Evolutionary conservation across 2,329 filamentous ascomycete genomes (phyloP), one percentile per base, ranked within the genome.

Genomic region (Colletotrichum sp.): DNA sequence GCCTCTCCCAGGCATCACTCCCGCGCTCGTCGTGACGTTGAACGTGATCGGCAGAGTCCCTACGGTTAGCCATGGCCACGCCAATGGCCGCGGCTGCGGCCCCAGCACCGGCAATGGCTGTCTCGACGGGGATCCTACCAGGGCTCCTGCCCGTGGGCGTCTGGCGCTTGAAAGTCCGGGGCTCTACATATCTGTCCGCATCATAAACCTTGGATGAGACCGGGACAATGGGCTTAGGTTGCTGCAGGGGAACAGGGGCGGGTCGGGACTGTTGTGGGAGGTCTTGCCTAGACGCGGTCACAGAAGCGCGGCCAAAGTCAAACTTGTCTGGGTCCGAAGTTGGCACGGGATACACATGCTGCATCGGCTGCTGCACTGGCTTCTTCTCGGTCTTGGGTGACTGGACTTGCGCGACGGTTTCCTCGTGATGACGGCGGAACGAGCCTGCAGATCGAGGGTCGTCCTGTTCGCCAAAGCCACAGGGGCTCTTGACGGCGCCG

Each of bases 141-240:
- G 88, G 82, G 30, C 82, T 83, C 77, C 82, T 86, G 12, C 84
- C 83, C 48, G 86, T 83, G n/a, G 85, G 83, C 36, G 81, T 79
- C 44, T 80, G 81, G 48, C 80, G 82, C 68, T 82, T 83, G 13
- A 82, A 79, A 19, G 80, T 83, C 36, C 81, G 83, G 44, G 80
- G 82, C 34, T 85, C 87, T 32, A 85, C 84, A 32, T 84, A 78
- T 61, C 82, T 85, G 52, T 86, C 84, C 39, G 89, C 86, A 64
- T 92, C 89, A 79, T 95, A 94, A 2, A 96, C 89, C 22, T 91
- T 90, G 77, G 91, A 90, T 48, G 93, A 93, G 4, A 98, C 92
- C 0, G 94, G 95, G 4, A 90, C 88, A 74, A 95, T 90, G 3
- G 96, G 96, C 79, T 96, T 93, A 4, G 96, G 96, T 80, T 98